Conservation (phyloP, 176 grass and related monocot genomes). For the Urochloa ruziziensis region DNA sequence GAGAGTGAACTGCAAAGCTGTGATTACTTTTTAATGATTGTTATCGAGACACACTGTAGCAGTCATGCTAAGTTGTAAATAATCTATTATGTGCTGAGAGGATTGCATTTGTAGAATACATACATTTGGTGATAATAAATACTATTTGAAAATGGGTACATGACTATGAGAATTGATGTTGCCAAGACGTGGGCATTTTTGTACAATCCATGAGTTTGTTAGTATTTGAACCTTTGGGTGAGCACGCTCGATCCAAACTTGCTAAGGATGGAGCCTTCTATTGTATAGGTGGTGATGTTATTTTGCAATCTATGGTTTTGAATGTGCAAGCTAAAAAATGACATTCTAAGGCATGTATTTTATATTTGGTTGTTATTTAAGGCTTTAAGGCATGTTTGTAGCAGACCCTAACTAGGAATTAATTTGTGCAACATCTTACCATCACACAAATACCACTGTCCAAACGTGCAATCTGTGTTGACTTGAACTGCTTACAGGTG, state of each 20-base stretch:
- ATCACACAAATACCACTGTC: neutral
- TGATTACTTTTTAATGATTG: neutral
- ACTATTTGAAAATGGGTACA: neutral
- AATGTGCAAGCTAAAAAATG: constrained; percentile 11
- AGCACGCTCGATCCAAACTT: neutral
- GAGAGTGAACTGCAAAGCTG: neutral
- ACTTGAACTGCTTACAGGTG: constrained; percentile 45
- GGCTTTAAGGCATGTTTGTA: neutral
- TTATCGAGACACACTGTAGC: neutral
- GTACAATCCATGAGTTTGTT: neutral
- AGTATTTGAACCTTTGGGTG: constrained; percentile 1
- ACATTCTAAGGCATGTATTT: neutral
- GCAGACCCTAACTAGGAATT: neutral
- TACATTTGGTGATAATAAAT: too few species aligned
- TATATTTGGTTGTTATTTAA: neutral
- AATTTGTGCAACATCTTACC: neutral
- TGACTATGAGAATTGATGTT: neutral
- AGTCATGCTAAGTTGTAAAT: neutral
- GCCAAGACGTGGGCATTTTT: too few species aligned
- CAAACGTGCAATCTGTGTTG: neutral
- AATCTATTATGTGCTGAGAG: neutral
- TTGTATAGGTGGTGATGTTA: neutral
- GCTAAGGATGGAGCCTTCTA: neutral
- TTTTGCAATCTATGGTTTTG: constrained; percentile 6
- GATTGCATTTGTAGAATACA: neutral